Conservation (phyloP, 768 basidiomycete species). For the Suillus cothurnatus region DNA sequence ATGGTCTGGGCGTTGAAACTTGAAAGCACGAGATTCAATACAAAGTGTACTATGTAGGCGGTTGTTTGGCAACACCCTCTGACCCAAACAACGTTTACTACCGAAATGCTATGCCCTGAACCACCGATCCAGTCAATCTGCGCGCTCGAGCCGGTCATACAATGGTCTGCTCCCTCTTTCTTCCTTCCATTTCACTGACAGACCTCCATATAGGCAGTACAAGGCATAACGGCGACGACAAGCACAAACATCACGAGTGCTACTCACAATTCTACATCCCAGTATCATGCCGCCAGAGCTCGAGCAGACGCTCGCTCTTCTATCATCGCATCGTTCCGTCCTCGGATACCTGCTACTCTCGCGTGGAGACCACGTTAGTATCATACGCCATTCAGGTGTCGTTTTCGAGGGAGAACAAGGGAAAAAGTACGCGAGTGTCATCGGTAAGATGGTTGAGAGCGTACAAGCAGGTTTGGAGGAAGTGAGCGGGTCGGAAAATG, state of each 20-base stretch:
- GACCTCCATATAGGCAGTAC: constrained; percentile 7
- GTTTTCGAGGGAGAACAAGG: constrained; percentile 88
- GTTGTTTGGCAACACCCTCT: constrained; percentile 7
- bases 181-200: background rate
- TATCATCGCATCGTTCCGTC: constrained; percentile 83
- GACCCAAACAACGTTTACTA: constrained; percentile 1
- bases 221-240: constrained; percentile 16
- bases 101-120: background rate
- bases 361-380: constrained; percentile 68
- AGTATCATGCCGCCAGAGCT: constrained; percentile 73
- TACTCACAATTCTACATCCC: constrained; percentile 12
- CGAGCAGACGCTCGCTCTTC: constrained; percentile 72
- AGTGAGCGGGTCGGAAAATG: constrained; percentile 62
- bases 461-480: constrained; percentile 80
- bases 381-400: constrained; percentile 83
- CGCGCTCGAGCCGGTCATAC: background rate
- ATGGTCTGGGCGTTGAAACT: background rate
- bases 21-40: background rate
- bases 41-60: background rate
- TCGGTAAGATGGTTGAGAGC: constrained; percentile 75
- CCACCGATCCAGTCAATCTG: background rate
- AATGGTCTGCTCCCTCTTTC: background rate
- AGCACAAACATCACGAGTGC: constrained; percentile 16
- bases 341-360: constrained; percentile 86
- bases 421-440: constrained; percentile 59